Evolutionary conservation across 495 filamentous ascomycete species (phyloP), one percentile per base, ranked within the genome.

Genomic region (Xylaria venustula): DNA sequence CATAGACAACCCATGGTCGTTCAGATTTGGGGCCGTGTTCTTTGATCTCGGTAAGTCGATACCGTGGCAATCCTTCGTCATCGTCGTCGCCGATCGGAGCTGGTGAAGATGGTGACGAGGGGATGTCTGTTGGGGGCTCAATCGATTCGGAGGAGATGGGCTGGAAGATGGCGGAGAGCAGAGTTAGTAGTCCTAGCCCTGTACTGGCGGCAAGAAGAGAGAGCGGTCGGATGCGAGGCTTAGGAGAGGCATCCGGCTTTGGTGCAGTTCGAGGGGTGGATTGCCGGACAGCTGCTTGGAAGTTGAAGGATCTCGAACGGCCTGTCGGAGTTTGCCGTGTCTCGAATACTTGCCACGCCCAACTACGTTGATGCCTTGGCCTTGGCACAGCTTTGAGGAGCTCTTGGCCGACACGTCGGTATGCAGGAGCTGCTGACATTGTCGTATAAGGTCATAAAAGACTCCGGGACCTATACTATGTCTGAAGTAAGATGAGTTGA

Each of bases 1-100:
- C 79, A 32, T 73, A 75, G 30, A 72, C 78, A 0, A 85, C 78
- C 83, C 83, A 86, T 15, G 78, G 78, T 3, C 70, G 52, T 1
- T 73, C 54, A 0, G 83, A 81, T 19, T 72, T 72, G 0, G 70
- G 67, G 12, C 75, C 78, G 63, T 86, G 83, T 23, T 79, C 62
- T 19, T 70, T 65, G 22, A 87, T 63, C 36, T 84, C 79, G 51
- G 70, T 55, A 28, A 86, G 73, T 4, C 77, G 75, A 67, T 76
- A 81, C 7, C 73, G 73, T 0, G 77, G 78, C 15, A 79, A 64
- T 11, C 71, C 69, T 46, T 76, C 73, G n/a, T 67, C 67, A 17
- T 14, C 8, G 51, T 60, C 63, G 49, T 72, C 69, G 34, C 58
- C 53, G 40, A 37, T 42, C 6, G 71, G 36, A 3, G 64, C 46